Conservation (phyloP, 1,139 yeast species). For the Zygosaccharomyces pseudobailii region DNA sequence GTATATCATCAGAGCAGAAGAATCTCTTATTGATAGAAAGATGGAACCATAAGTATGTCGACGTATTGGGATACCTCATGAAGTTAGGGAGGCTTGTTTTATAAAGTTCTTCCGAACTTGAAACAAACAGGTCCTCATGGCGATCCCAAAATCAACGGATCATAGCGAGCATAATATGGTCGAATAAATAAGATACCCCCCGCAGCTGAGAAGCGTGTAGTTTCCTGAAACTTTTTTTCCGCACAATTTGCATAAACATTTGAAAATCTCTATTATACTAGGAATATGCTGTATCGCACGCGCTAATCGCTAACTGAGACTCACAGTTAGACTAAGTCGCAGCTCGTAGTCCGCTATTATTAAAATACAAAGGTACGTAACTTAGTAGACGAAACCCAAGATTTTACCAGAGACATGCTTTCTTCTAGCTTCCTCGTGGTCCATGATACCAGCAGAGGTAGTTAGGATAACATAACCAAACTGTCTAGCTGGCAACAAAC, state of each 20-base stretch:
- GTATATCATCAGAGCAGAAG: too few species aligned
- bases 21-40: too few species aligned
- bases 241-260: not conserved
- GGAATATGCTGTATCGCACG: not conserved
- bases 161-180: too few species aligned
- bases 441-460: slow-evolving; percentile 99
- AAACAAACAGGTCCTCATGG: too few species aligned
- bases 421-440: slow-evolving; percentile 99
- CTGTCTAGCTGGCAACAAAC: slow-evolving; percentile 97
- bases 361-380: slow-evolving; percentile 8
- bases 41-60: too few species aligned
- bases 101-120: too few species aligned
- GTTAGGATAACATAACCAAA: slow-evolving; percentile 95
- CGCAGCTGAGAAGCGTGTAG: not conserved
- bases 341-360: not conserved
- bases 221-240: too few species aligned
- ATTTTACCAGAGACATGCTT: slow-evolving; percentile 99
- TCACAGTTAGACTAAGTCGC: not conserved
- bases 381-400: slow-evolving; percentile 90
- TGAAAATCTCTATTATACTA: not conserved
- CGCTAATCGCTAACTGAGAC: not conserved
- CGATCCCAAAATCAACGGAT: not conserved
- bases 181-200: not conserved
- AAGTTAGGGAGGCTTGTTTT: too few species aligned
- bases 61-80: too few species aligned